phyloP scores from a whole-genome alignment of 2,329 filamentous ascomycete species.

The Aspergillus alliaceus region DNA sequence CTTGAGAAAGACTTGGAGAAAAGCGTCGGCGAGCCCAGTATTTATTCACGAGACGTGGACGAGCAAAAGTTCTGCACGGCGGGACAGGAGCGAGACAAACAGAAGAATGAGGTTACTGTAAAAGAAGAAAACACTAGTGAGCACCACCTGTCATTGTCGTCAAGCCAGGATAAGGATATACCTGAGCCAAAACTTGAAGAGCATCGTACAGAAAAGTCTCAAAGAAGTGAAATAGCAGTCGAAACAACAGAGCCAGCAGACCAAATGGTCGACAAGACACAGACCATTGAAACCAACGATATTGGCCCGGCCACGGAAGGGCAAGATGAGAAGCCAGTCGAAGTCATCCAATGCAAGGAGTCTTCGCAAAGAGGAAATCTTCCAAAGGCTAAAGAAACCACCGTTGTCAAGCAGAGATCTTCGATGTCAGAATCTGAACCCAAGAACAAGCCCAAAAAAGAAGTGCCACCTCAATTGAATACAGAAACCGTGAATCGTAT shows the following conservation, averaged over 20 bases:
- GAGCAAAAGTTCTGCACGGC: neutral
- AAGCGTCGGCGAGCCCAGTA: neutral
- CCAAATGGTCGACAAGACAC: neutral
- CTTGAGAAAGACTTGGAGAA: neutral
- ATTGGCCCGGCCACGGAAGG: neutral
- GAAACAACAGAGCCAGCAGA: neutral
- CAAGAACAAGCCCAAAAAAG: constrained; percentile 14
- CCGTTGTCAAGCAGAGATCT: neutral
- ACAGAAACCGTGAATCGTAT: constrained; percentile 54
- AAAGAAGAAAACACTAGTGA: neutral
- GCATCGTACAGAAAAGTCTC: neutral
- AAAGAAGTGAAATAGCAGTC: neutral
- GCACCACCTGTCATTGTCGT: neutral
- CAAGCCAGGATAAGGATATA: neutral
- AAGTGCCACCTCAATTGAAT: constrained; percentile 29
- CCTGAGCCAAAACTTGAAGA: neutral
- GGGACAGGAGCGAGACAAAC: neutral
- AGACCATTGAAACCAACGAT: neutral
- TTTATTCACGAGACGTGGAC: constrained; percentile 6
- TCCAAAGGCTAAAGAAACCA: neutral
- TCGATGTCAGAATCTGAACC: neutral
- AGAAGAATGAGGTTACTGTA: neutral
- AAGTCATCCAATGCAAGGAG: neutral
- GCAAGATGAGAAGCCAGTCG: neutral
- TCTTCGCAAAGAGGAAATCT: neutral